phyloP scores from a whole-genome alignment of 345 rosid genomes.

The Syzygium oleosum region DNA sequence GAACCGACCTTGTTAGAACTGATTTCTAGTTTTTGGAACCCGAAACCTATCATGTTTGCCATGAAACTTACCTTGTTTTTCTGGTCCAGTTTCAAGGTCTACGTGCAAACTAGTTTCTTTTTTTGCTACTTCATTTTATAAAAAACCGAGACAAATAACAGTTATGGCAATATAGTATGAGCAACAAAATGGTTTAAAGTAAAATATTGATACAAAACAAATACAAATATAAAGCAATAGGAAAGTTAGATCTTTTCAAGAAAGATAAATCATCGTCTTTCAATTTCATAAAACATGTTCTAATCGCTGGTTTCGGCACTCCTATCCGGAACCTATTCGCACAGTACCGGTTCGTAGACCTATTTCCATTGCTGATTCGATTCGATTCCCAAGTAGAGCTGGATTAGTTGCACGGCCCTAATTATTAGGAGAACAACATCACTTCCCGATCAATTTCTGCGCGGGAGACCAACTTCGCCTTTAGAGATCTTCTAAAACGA shows the following conservation, averaged over 20 bases:
- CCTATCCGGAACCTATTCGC: fast-evolving
- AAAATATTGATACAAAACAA: not conserved
- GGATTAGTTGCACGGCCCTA: fast-evolving
- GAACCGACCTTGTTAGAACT: fast-evolving
- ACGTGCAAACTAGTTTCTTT: fast-evolving
- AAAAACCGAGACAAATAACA: fast-evolving
- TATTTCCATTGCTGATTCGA: not conserved
- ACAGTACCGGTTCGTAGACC: too few relatives aligned
- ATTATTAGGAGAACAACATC: not conserved
- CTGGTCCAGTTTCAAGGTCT: fast-evolving
- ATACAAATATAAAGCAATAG: not conserved
- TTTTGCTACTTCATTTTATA: fast-evolving
- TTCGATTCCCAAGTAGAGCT: too few relatives aligned
- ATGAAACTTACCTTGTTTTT: not conserved
- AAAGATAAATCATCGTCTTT: not conserved
- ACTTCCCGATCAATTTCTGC: fast-evolving
- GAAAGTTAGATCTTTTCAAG: not conserved
- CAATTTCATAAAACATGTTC: not conserved
- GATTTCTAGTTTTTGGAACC: fast-evolving
- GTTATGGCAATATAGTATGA: fast-evolving
- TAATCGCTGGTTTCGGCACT: fast-evolving
- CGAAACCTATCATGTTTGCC: fast-evolving
- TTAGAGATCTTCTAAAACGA: not conserved
- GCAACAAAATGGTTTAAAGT: not conserved
- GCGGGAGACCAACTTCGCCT: not conserved